Base-by-base conservation (phyloP, 129 eudicot genomes). In the Logfia minima region DNA sequence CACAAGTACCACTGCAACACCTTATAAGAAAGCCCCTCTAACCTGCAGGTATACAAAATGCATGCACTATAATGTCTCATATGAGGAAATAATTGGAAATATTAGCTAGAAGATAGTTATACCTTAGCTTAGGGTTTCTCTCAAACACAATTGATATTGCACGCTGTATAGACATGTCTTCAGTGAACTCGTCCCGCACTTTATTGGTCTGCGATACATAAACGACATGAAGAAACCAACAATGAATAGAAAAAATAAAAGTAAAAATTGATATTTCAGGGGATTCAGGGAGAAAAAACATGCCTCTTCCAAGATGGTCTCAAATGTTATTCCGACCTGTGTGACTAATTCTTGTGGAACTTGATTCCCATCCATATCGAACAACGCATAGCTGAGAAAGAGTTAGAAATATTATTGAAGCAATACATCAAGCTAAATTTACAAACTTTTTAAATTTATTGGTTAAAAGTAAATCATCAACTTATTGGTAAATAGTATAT, bases 1-100 rank as follows among this genome's bases (percentile, higher is more conserved):
- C 99, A 95, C 45, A 95, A 85, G 87, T 95, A 95, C 99, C 99
- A 95, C 84, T 95, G 99, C 75, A 95, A 80, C 66, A 95, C 99
- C 87, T 95, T 92, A 81, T 95, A 85, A 55, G 90, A 79, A 81
- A 95, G 87, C 24, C 97, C 99, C 75, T 92, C 97, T 77, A 88
- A 85, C 86, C 96, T 92, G 80, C 52, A 70, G 68, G 43, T 23
- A 66, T 8, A 37, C 35, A 16, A 69, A 26, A 8, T 56, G 51
- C 8, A 74, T 72, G 43, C 9, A 37, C 9, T 55, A 58, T 71
- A 53, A 43, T 21, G 23, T 55, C 16, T 61, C 45, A 64, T 53
- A n/a, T 3, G n/a, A 66, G 35, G 24, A 58, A 34, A 34, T 28
- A 17, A 45, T 18, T 29, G 9, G 17, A 37, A 67, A 56, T 53